phyloP scores from a whole-genome alignment of 2,329 filamentous ascomycete species.

The Cladosporium oxysporum region DNA sequence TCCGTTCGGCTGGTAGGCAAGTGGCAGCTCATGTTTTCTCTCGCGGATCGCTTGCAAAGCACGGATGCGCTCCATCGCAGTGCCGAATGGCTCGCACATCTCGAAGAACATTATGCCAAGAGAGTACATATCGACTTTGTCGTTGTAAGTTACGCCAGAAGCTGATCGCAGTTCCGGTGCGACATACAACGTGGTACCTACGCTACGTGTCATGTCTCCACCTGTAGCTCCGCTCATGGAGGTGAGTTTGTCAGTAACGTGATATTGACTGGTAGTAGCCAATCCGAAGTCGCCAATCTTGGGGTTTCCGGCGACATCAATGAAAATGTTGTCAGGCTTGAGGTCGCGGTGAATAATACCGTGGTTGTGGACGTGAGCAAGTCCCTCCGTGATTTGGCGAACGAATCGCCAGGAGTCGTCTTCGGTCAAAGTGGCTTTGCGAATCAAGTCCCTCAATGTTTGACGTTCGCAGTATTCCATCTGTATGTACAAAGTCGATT shows the following conservation, averaged over 20 bases:
- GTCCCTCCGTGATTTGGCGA: conserved; percentile 84
- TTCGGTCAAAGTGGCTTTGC: conserved; percentile 67
- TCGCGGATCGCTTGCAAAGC: conserved; percentile 70
- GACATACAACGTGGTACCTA: conserved; percentile 84
- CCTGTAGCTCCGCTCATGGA: conserved; percentile 33
- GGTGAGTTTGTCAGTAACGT: conserved; percentile 56
- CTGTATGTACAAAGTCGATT: conserved; percentile 87
- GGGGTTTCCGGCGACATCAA: conserved; percentile 84
- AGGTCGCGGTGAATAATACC: conserved; percentile 95
- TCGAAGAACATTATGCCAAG: conserved; percentile 97
- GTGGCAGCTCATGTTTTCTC: conserved; percentile 67
- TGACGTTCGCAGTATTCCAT: conserved; percentile 98
- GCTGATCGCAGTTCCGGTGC: conserved; percentile 85
- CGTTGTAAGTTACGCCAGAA: conserved; percentile 76
- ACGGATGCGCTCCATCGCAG: conserved; percentile 63
- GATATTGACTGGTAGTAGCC: conserved; percentile 82
- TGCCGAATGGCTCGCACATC: conserved; percentile 73
- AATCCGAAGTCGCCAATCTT: conserved; percentile 97
- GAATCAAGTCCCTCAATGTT: conserved; percentile 85
- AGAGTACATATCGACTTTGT: conserved; percentile 98
- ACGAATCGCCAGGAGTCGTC: conserved; percentile 88
- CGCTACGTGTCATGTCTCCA: conserved; percentile 67
- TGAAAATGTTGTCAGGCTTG: conserved; percentile 97
- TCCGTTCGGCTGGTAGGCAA: conserved; percentile 68
- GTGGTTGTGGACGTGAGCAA: conserved; percentile 84